Evolutionary conservation across 495 filamentous ascomycete species (phyloP).

Genomic region (Daldinia childiae): DNA sequence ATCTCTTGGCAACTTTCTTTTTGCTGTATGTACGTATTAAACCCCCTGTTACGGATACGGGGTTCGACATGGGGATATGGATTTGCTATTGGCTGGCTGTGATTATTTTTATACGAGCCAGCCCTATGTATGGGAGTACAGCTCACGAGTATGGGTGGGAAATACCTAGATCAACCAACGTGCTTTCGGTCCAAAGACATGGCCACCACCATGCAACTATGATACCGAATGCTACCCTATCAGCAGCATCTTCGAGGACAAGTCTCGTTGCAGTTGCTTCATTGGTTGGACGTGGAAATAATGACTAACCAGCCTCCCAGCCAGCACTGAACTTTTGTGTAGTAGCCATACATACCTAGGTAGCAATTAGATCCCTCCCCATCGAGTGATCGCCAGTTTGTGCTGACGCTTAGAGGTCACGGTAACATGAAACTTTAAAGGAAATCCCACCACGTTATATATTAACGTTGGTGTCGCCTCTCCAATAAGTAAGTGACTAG

Average conservation of each 20-base stretch:
- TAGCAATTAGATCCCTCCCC: background rate
- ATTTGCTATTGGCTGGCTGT: constrained; percentile 19
- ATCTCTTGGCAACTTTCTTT: background rate
- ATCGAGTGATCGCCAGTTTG: constrained; percentile 17
- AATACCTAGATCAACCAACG: constrained; percentile 7
- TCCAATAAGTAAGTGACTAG: background rate
- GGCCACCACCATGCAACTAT: constrained; percentile 17
- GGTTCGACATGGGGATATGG: background rate
- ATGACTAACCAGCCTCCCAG: constrained; percentile 5
- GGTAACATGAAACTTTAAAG: constrained; percentile 11
- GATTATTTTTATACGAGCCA: constrained; percentile 37
- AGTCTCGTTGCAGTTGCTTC: constrained; percentile 4
- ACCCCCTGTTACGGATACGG: constrained; percentile 16
- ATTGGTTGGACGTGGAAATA: constrained; percentile 21
- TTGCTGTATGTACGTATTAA: background rate
- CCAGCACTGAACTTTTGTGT: constrained; percentile 5
- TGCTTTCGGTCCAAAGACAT: constrained; percentile 10
- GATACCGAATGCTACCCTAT: constrained; percentile 29
- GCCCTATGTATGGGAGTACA: constrained; percentile 27
- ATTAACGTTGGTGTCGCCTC: constrained; percentile 6
- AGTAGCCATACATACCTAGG: background rate
- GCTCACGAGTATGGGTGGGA: background rate
- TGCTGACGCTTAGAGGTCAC: constrained; percentile 24
- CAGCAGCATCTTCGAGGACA: constrained; percentile 17
- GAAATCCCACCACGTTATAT: constrained; percentile 19